Percentiles rank a stretch among this genome's conserved stretches.
Conservation (phyloP, 2,329 filamentous ascomycete genomes). For the Tolypocladium pustulatum region DNA sequence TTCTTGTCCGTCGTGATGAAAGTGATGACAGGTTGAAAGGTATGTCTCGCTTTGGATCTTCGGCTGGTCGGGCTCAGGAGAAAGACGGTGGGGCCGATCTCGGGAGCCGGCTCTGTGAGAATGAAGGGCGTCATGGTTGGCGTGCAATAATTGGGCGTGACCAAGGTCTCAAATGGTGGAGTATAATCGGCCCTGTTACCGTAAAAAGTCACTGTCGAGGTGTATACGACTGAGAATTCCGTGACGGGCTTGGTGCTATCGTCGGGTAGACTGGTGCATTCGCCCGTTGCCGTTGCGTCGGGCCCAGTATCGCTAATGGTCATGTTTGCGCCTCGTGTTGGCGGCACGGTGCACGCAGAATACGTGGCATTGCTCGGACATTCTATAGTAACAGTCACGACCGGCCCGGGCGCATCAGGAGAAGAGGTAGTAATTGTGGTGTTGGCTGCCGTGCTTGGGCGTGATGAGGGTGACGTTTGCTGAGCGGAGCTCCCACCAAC, state of each 20-base stretch:
- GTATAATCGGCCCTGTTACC: constrained; percentile 36
- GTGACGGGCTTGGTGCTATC: constrained; percentile 18
- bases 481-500: neutral
- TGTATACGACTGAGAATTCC: constrained; percentile 35
- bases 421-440: neutral
- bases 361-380: neutral
- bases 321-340: neutral
- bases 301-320: neutral
- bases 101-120: neutral
- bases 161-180: constrained; percentile 30
- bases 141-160: constrained; percentile 26
- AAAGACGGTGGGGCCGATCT: neutral
- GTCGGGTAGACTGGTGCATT: constrained; percentile 21
- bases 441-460: neutral
- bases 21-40: constrained; percentile 21
- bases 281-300: constrained; percentile 7
- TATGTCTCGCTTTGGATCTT: neutral
- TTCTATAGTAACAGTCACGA: neutral
- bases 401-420: neutral
- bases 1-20: constrained; percentile 46
- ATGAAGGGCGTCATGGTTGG: constrained; percentile 4
- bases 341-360: neutral
- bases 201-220: constrained; percentile 37
- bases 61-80: neutral
- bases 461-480: neutral